Evolutionary conservation across 306 rosid species (phyloP).

Genomic region (Acacia acuminata): DNA sequence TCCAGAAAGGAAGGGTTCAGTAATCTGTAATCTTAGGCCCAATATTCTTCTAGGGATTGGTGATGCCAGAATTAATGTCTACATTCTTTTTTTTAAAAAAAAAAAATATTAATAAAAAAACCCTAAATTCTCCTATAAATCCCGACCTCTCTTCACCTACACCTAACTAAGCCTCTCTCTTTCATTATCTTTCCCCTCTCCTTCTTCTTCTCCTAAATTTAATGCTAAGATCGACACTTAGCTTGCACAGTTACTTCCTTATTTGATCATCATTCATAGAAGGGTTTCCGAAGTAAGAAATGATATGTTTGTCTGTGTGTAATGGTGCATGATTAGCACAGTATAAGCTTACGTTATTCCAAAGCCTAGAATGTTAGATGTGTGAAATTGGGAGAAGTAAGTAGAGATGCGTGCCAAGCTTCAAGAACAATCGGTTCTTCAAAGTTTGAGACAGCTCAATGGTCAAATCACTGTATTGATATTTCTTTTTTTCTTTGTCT

Average conservation of each 20-base stretch:
- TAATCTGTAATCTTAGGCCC: no score
- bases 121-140: constrained; percentile 71
- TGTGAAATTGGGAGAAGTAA: background rate
- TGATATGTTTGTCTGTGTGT: background rate
- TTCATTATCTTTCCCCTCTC: background rate
- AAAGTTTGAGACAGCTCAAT: background rate
- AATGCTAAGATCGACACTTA: background rate
- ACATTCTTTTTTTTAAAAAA: no score
- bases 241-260: background rate
- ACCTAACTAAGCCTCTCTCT: constrained; percentile 43
- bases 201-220: background rate
- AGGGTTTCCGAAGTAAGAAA: constrained; percentile 22
- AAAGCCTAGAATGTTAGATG: background rate
- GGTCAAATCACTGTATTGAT: background rate
- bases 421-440: background rate
- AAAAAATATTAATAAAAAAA: background rate
- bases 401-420: background rate
- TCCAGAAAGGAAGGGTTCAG: no score
- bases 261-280: background rate
- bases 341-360: constrained; percentile 13
- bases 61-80: no score
- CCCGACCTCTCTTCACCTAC: constrained; percentile 37
- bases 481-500: no score
- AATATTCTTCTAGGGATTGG: no score
- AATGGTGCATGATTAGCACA: constrained; percentile 17